phyloP scores from a whole-genome alignment of 345 rosid genomes.

The Jatropha curcas region DNA sequence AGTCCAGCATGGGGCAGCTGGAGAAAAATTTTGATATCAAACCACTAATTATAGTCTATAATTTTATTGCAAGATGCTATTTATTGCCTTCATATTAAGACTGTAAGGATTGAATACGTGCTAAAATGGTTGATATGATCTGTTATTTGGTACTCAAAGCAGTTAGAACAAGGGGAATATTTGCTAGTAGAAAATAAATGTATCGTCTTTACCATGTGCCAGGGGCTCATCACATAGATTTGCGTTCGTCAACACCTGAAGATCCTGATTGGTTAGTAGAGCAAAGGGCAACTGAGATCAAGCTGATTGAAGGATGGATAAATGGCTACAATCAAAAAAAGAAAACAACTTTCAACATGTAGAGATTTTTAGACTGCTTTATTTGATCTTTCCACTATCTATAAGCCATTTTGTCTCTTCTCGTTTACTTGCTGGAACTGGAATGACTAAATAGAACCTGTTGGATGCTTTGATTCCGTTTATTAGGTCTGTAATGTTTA shows the following conservation, averaged over 20 bases:
- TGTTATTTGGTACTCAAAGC: neutral
- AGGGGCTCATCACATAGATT: constrained; percentile 92
- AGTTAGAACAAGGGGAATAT: neutral
- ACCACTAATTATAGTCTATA: neutral
- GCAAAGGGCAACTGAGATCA: constrained; percentile 68
- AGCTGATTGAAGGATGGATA: constrained; percentile 75
- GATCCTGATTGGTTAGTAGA: constrained; percentile 84
- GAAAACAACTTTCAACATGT: constrained; percentile 36
- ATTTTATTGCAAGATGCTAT: neutral
- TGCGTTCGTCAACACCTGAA: constrained; percentile 64
- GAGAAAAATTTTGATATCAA: neutral
- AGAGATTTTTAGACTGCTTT: constrained; percentile 11
- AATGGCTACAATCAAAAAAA: constrained; percentile 37
- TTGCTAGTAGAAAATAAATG: neutral
- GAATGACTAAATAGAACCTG: neutral
- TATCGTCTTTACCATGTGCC: constrained; percentile 2
- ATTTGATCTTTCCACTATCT: neutral
- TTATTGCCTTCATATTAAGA: neutral
- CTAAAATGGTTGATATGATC: neutral
- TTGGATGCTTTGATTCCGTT: neutral
- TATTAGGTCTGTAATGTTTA: neutral
- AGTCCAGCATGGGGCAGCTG: neutral
- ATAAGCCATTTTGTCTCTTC: too few species aligned
- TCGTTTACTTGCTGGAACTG: neutral
- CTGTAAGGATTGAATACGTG: neutral